Conservation (phyloP, 73 alveolate genomes). For the Diophrys sp. region DNA sequence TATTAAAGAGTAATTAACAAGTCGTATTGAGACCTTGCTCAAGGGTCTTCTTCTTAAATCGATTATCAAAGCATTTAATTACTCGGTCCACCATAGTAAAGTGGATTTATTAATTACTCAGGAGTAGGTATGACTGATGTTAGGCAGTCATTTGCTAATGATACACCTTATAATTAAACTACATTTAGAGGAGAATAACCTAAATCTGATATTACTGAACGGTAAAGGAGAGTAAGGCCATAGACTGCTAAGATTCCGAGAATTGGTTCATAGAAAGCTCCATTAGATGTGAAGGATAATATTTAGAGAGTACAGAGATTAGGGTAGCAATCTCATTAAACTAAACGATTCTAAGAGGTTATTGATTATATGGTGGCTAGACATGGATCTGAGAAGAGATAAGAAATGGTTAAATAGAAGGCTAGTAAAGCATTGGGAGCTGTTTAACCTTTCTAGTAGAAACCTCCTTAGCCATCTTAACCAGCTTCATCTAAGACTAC, state of each 20-base stretch:
- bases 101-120: background rate
- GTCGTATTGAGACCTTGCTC: too few relatives aligned
- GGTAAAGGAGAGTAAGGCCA: background rate
- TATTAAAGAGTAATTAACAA: too few relatives aligned
- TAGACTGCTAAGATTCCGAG: background rate
- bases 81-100: too few relatives aligned
- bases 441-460: too few relatives aligned
- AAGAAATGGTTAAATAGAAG: too few relatives aligned
- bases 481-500: too few relatives aligned
- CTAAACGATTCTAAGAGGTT: background rate
- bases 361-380: background rate
- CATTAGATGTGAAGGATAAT: background rate
- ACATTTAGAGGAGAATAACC: background rate
- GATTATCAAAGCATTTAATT: too few relatives aligned
- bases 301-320: background rate
- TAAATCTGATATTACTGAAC: background rate
- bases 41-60: too few relatives aligned
- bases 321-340: background rate
- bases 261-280: background rate
- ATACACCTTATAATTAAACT: background rate
- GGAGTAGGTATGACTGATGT: background rate
- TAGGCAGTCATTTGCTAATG: background rate
- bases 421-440: too few relatives aligned
- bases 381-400: too few relatives aligned
- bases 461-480: too few relatives aligned